Evolutionary conservation across 805 yeast species (phyloP).

Genomic region (Candida schatavii): DNA sequence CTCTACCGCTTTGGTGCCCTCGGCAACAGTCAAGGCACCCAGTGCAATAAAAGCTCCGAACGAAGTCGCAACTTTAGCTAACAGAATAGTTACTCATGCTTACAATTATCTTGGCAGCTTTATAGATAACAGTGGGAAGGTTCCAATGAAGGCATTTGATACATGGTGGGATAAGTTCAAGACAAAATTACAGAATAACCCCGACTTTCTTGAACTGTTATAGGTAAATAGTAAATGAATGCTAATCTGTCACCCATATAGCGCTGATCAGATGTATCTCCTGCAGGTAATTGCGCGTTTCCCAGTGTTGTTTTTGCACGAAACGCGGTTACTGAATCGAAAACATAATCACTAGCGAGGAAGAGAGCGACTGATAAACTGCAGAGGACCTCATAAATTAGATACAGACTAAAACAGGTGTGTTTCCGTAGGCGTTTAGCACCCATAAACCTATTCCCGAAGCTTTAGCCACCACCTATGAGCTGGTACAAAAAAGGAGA

Average conservation of each 20-base stretch:
- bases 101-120: conserved; percentile 90
- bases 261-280: no score
- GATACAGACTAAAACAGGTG: no score
- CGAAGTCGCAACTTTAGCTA: conserved; percentile 61
- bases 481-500: conserved; percentile 6
- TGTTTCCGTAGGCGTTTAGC: no score
- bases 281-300: no score
- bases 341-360: no score
- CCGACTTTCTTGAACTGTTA: conserved; percentile 64
- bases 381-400: no score
- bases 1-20: conserved; percentile 19
- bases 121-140: conserved; percentile 73
- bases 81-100: conserved; percentile 86
- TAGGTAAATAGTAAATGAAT: conserved; percentile 9
- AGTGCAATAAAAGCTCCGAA: conserved; percentile 19
- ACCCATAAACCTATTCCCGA: no score
- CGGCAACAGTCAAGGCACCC: conserved; percentile 18
- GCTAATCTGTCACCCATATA: no score
- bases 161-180: conserved; percentile 95
- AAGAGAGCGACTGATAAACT: no score
- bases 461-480: no score
- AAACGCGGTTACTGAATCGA: no score
- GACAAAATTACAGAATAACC: conserved; percentile 71
- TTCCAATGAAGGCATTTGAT: conserved; percentile 83
- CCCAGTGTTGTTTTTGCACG: no score